Evolutionary conservation across 495 filamentous ascomycete species (phyloP).

Genomic region (Haplographium delicatum): DNA sequence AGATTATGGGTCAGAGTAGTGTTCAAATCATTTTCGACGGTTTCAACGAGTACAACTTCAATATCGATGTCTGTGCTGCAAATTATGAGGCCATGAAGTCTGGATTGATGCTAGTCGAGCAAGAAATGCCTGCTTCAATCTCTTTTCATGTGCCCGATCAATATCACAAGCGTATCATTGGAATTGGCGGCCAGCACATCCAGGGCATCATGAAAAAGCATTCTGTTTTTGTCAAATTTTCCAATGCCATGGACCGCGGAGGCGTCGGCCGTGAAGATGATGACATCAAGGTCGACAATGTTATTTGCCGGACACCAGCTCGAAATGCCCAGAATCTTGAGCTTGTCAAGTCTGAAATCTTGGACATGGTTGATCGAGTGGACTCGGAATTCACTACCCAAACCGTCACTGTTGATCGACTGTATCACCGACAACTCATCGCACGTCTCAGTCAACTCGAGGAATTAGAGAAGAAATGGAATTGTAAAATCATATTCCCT

Average conservation of each 20-base stretch:
- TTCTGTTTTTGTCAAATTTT: conserved; percentile 99
- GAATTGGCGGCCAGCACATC: conserved; percentile 96
- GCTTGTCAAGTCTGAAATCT: conserved; percentile 96
- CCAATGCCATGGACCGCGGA: conserved; percentile 97
- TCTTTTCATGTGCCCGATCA: conserved; percentile 99
- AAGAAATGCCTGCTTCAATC: conserved; percentile 98
- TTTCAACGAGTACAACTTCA: conserved; percentile 99
- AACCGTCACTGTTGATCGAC: conserved; percentile 84
- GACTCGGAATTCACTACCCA: conserved; percentile 96
- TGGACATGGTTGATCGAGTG: conserved; percentile 98
- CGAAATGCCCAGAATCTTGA: conserved; percentile 96
- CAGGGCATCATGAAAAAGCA: conserved; percentile 99
- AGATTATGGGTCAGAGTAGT: conserved; percentile 98
- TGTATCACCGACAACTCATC: conserved; percentile 92
- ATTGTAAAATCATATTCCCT: conserved; percentile 96
- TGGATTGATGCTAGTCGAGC: conserved; percentile 87
- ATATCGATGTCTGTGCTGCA: conserved; percentile 91
- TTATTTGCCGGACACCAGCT: conserved; percentile 95
- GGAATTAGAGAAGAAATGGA: conserved; percentile 95
- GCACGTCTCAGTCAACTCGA: conserved; percentile 83
- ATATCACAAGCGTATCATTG: conserved; percentile 99
- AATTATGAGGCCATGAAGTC: conserved; percentile 89
- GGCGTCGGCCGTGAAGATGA: conserved; percentile 93
- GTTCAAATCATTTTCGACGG: conserved; percentile 99
- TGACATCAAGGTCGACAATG: conserved; percentile 97